Evolutionary conservation across 2,329 filamentous ascomycete species (phyloP).

Genomic region (Neophaeococcomyces mojaviensis): DNA sequence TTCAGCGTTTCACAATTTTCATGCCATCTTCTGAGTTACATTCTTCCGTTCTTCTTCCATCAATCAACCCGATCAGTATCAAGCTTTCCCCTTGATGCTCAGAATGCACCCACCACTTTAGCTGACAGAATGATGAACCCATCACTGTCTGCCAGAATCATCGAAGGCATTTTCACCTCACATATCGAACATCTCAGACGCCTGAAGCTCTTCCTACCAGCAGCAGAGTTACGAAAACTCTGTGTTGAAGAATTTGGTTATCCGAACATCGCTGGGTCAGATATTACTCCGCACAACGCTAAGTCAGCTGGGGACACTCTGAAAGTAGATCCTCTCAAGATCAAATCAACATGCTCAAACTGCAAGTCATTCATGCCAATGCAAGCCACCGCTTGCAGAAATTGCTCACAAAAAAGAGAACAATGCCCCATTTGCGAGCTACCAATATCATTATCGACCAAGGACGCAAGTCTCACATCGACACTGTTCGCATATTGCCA

Average conservation of each 20-base stretch:
- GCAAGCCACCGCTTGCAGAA: constrained; percentile 15
- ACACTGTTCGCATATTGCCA: constrained; percentile 51
- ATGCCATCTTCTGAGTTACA: constrained; percentile 39
- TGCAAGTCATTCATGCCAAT: constrained; percentile 15
- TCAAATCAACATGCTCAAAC: constrained; percentile 10
- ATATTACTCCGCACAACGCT: background rate
- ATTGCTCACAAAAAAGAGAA: constrained; percentile 13
- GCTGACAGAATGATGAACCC: constrained; percentile 25
- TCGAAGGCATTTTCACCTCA: constrained; percentile 46
- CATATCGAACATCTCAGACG: constrained; percentile 51
- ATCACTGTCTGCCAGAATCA: constrained; percentile 34
- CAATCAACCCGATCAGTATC: constrained; percentile 11
- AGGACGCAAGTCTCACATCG: background rate
- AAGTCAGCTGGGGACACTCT: constrained; percentile 1
- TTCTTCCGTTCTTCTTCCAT: constrained; percentile 36
- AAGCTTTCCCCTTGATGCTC: background rate
- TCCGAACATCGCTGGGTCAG: background rate
- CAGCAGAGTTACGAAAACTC: constrained; percentile 52
- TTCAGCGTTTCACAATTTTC: constrained; percentile 41
- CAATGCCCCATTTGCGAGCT: constrained; percentile 47
- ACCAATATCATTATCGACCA: background rate
- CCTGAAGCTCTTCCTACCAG: constrained; percentile 28
- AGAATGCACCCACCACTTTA: constrained; percentile 9
- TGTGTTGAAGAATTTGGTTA: constrained; percentile 20
- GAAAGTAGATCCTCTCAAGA: constrained; percentile 1